A percentile compares a stretch with the other conserved stretches of the same genome.
Conservation (phyloP, 768 basidiomycete species). For the Suillus paluster region DNA sequence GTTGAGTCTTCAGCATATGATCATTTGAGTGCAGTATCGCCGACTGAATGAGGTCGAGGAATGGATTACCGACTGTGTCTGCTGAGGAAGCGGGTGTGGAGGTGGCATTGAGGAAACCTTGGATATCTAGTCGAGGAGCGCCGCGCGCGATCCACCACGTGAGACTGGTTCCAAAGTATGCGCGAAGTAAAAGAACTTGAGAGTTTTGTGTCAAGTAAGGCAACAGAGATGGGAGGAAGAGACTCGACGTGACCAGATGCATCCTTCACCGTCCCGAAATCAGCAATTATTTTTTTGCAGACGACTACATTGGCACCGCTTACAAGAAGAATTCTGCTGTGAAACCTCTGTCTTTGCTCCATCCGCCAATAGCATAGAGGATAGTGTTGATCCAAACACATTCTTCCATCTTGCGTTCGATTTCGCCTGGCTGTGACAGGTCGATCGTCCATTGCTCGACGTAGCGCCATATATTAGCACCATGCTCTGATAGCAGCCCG, state of each 20-base stretch:
- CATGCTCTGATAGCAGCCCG: neutral
- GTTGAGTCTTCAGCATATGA: constrained; percentile 39
- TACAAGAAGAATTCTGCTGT: constrained; percentile 55
- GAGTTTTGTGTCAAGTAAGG: constrained; percentile 17
- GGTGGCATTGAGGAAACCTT: constrained; percentile 30
- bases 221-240: constrained; percentile 33
- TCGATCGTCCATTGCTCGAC: constrained; percentile 50
- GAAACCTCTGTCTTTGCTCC: constrained; percentile 54
- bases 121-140: constrained; percentile 35
- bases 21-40: constrained; percentile 40
- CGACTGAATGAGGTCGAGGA: constrained; percentile 44
- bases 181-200: constrained; percentile 33
- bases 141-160: constrained; percentile 36
- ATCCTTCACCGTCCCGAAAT: constrained; percentile 17
- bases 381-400: constrained; percentile 57
- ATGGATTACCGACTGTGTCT: constrained; percentile 36
- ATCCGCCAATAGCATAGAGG: constrained; percentile 62
- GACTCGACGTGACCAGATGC: constrained; percentile 35
- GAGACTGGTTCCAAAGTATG: constrained; percentile 28
- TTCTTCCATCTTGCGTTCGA: constrained; percentile 66
- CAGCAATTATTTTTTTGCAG: neutral
- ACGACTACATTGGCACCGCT: neutral
- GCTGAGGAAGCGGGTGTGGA: constrained; percentile 14
- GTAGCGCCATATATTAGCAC: constrained; percentile 13
- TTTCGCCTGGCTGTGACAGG: constrained; percentile 35